Conservation (phyloP, 768 basidiomycete species). For the Lactarius psammicola region DNA sequence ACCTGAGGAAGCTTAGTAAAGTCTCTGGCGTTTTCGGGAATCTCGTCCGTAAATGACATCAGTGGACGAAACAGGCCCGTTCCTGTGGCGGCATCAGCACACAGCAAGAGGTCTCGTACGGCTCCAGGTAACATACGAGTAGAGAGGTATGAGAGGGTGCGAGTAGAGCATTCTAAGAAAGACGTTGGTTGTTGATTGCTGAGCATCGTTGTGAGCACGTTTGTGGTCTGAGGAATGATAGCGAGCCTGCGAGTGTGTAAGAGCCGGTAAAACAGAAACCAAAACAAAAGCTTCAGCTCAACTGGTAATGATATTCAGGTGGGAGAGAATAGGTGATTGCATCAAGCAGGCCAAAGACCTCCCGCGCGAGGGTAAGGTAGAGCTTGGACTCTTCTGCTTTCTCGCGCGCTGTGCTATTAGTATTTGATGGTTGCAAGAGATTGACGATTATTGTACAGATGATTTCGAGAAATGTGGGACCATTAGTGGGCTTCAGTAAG, state of each 20-base stretch:
- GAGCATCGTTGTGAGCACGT: constrained; percentile 49
- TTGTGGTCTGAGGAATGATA: constrained; percentile 40
- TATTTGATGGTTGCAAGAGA: constrained; percentile 18
- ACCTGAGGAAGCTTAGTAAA: constrained; percentile 33
- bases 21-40: constrained; percentile 25
- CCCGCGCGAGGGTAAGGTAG: constrained; percentile 16
- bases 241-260: constrained; percentile 38
- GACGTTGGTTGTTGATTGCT: constrained; percentile 50
- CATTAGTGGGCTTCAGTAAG: constrained; percentile 15
- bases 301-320: constrained; percentile 17
- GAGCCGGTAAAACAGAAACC: background rate
- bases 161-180: constrained; percentile 41
- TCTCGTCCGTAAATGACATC: constrained; percentile 24
- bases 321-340: constrained; percentile 23
- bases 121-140: constrained; percentile 43
- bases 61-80: constrained; percentile 25
- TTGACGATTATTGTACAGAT: constrained; percentile 22
- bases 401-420: constrained; percentile 5
- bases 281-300: background rate
- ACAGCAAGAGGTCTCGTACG: constrained; percentile 43
- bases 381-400: background rate
- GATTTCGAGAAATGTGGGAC: constrained; percentile 15
- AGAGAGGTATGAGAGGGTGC: constrained; percentile 49
- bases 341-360: constrained; percentile 21
- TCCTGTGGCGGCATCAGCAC: constrained; percentile 11